Evolutionary conservation across 2,329 filamentous ascomycete genomes (phyloP), one percentile per base, ranked within the genome.

Genomic region (Pseudonectria buxi): DNA sequence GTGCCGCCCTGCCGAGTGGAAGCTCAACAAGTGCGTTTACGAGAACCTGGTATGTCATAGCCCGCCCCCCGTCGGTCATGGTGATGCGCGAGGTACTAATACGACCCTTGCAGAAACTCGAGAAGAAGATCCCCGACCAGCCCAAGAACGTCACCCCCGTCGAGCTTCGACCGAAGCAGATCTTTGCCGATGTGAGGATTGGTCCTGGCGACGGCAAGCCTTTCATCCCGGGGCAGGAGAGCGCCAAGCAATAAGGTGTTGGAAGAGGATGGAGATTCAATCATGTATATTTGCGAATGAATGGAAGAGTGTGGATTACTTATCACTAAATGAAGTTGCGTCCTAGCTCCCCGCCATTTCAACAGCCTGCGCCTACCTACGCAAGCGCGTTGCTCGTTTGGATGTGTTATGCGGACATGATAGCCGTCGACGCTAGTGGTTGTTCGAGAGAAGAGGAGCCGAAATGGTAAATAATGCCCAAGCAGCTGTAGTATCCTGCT

Each of bases 21-120:
- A 81, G 59, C 71, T 98, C 55, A 98, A 95, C 74, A 83, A 82
- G 68, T 98, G 92, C 65, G 89, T 95, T 32, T 96, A 85, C 59
- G 83, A 95, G 50, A 96, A 95, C 62, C 66, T 98, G 70, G 92
- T 98, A 72, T 44, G 84, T 72, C 33, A 26, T 13, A 9, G 31
- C 24, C 28, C 14, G 15, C 16, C 12, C 33, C 14, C 13, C 22
- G 24, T 24, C 14, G 7, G 24, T n/a, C n/a, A n/a, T 9, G 7
- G 4, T 13, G 7, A n/a, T 29, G 12, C 13, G 18, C 16, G 22
- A 28, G 14, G 7, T 39, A 22, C 39, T 49, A 25, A 47, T 31
- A 30, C 28, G 25, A 12, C 32, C n/a, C 26, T 22, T 35, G 30
- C 51, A 90, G 85, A 83, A 84, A 67, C 70, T 92, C 45, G 82